Evolutionary conservation across 768 basidiomycete genomes (phyloP).

Genomic region (Pilatotrama ljubarskyi): DNA sequence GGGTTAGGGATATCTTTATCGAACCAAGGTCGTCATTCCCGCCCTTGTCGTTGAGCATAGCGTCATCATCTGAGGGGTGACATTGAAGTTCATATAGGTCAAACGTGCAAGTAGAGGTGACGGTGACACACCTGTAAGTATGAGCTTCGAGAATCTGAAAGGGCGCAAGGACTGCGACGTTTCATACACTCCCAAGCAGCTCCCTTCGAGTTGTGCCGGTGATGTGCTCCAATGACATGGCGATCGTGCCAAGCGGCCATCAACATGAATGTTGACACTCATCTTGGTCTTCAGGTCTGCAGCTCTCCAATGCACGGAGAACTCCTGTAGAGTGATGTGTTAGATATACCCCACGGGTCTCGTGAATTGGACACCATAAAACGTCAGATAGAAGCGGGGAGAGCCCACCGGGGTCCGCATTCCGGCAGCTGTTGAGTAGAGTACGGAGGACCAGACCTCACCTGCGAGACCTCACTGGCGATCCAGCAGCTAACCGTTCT

Average conservation of each 20-base stretch:
- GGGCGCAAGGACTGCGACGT: not conserved
- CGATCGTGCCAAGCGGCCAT: not conserved
- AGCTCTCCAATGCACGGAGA: not conserved
- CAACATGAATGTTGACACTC: not conserved
- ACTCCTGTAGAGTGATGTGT: not conserved
- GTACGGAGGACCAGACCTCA: not conserved
- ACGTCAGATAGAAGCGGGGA: no score
- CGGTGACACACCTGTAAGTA: not conserved
- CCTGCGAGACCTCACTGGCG: conserved; percentile 12
- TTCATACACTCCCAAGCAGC: not conserved
- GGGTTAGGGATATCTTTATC: no score
- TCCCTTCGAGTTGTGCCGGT: not conserved
- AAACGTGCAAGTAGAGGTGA: no score
- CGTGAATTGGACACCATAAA: no score
- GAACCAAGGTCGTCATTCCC: no score
- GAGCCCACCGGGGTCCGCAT: no score
- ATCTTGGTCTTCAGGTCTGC: not conserved
- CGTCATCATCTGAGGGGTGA: not conserved
- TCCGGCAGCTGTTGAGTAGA: no score
- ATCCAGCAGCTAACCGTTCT: conserved; percentile 10
- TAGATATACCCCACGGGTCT: no score
- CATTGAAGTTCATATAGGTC: no score
- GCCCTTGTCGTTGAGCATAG: no score
- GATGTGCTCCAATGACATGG: not conserved
- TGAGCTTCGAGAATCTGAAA: not conserved